Base-by-base conservation (phyloP, 495 filamentous ascomycete species). In the Trichocladium uniseriatum region DNA sequence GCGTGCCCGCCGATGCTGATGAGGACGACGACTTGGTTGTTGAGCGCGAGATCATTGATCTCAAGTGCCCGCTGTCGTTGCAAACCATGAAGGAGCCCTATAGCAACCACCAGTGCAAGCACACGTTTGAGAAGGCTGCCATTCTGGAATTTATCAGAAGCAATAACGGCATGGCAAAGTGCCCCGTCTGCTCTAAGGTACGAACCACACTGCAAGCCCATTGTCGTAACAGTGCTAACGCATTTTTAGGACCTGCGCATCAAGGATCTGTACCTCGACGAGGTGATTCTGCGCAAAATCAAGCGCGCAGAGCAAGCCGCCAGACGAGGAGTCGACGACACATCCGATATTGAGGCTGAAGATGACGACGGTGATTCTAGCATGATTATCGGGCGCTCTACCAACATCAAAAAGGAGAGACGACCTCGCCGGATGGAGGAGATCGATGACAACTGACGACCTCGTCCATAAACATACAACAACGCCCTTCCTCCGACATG, bases 21-120 rank as follows among this genome's bases (percentile, higher is more conserved):
- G 72, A 71, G 13, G 83, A 86, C 38, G 86, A 92, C 19, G 89
- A 95, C 27, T 69, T 95, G 42, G 78, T 80, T 7, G 80, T 95
- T 38, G 73, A 79, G 48, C 69, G 80, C 44, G 84, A 83, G 55
- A 76, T 74, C 15, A 73, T 84, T 53, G 84, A 80, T 49, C 75
- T 87, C 42, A 84, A 81, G 59, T 95, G 89, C 57, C 87, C 87
- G 0, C 59, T 95, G n/a, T 90, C 89, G 1, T 72, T 94, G 36
- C 72, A 74, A 32, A 61, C 73, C n/a, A 87, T 87, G 71, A 68
- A 70, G 21, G 79, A 91, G 39, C 89, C 89, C 0, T 73, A 75
- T 51, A 89, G 78, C n/a, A 88, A 79, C 63, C 75, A 66, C 4
- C 83, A 84, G 55, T 95, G 89, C 69, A 81, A 77, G 8, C 89